Percentiles rank a stretch among this genome's conserved stretches.
These are phyloP conservation scores for Termitomyces bulborhizus DNA, from an alignment of 768 basidiomycete species.

Conservation along the genomic window DNA sequence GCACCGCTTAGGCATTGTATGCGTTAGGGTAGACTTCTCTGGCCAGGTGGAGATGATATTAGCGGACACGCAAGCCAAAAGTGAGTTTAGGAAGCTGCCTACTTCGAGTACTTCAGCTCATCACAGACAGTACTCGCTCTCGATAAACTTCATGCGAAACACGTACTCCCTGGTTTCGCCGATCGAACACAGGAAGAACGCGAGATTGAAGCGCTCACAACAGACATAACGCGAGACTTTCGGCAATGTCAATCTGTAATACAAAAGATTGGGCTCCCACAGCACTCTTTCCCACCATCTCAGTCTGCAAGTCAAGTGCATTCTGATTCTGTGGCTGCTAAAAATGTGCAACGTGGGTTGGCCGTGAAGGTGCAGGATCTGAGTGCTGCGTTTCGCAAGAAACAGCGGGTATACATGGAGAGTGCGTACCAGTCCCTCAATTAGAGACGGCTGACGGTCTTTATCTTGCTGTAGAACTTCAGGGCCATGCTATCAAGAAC, in stretches of 20 bases:
- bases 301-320: constrained; percentile 30
- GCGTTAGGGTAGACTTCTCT: constrained; percentile 80
- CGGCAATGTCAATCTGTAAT: constrained; percentile 60
- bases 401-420: constrained; percentile 97
- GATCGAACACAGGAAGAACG: constrained; percentile 92
- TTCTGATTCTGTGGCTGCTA: constrained; percentile 62
- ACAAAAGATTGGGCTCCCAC: constrained; percentile 60
- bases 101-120: constrained; percentile 13
- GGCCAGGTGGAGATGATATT: constrained; percentile 86
- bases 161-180: constrained; percentile 92
- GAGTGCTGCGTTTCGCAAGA: constrained; percentile 90
- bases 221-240: constrained; percentile 85
- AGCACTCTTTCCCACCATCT: constrained; percentile 62
- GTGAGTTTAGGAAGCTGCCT: constrained; percentile 37
- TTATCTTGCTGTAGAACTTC: constrained; percentile 47
- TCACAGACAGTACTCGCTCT: constrained; percentile 64
- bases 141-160: constrained; percentile 95
- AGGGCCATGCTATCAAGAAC: constrained; percentile 97
- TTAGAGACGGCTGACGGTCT: not conserved
- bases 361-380: constrained; percentile 96
- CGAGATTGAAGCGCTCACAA: constrained; percentile 84
- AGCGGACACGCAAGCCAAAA: constrained; percentile 62
- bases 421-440: constrained; percentile 52
- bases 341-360: constrained; percentile 92
- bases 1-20: constrained; percentile 15